Conservation (phyloP, 2,329 filamentous ascomycete genomes). For the Epichloe bromicola region DNA sequence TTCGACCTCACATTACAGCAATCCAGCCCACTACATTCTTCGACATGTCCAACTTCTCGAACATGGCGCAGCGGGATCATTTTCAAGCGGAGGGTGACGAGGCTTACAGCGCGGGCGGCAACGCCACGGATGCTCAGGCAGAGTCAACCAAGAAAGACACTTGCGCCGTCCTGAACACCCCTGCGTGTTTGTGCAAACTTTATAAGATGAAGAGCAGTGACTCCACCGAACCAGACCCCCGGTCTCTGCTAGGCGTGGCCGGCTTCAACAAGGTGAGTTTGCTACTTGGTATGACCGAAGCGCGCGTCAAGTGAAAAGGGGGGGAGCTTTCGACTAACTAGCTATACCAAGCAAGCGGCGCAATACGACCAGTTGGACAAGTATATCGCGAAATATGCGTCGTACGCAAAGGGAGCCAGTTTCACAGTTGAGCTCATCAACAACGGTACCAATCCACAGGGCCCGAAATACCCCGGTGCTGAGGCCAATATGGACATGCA, state of each 20-base stretch:
- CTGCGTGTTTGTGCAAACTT: constrained; percentile 29
- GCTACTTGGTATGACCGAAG: neutral
- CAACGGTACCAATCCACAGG: constrained; percentile 38
- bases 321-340: neutral
- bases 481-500: constrained; percentile 28
- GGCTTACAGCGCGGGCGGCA: neutral
- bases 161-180: constrained; percentile 28
- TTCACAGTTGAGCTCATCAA: constrained; percentile 47
- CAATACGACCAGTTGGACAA: constrained; percentile 39
- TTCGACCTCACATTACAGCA: constrained; percentile 23
- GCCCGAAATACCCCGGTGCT: constrained; percentile 15
- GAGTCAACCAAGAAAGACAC: constrained; percentile 6
- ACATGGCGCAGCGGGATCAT: neutral
- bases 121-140: neutral
- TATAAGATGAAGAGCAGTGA: constrained; percentile 28
- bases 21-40: constrained; percentile 35
- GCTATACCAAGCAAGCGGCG: constrained; percentile 30
- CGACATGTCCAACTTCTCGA: neutral
- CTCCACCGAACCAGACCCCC: constrained; percentile 45
- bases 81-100: neutral
- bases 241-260: constrained; percentile 49
- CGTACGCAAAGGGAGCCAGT: constrained; percentile 35
- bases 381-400: constrained; percentile 42
- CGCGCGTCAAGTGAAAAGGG: neutral
- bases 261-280: constrained; percentile 27